These are phyloP conservation scores for Penicillium taxi DNA, from an alignment of 495 filamentous ascomycete species.

Conservation along the genomic window DNA sequence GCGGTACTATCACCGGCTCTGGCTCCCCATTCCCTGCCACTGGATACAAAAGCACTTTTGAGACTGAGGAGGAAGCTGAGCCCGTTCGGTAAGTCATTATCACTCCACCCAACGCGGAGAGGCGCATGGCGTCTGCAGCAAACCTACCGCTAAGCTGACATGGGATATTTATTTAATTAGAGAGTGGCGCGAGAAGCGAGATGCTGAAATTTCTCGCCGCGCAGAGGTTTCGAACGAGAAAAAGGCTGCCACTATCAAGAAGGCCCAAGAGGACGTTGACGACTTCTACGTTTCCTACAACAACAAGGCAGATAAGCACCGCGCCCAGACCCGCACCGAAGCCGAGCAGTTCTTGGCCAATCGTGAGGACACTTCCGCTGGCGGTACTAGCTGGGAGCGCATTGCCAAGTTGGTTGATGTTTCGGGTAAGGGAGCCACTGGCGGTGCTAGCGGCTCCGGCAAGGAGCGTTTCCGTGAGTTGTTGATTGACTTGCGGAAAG, in stretches of 20 bases:
- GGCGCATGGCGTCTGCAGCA: slow-evolving; percentile 7
- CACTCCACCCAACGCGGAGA: neutral
- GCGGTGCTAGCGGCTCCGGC: slow-evolving; percentile 76
- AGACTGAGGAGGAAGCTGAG: slow-evolving; percentile 72
- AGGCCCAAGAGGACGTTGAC: slow-evolving; percentile 83
- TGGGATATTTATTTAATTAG: slow-evolving; percentile 21
- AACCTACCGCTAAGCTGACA: neutral
- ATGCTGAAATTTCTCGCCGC: slow-evolving; percentile 65
- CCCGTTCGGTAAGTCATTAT: slow-evolving; percentile 55
- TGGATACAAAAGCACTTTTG: slow-evolving; percentile 41
- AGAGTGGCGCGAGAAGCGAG: slow-evolving; percentile 86
- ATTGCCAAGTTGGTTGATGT: slow-evolving; percentile 95
- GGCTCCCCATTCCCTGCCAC: slow-evolving; percentile 61
- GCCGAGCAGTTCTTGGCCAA: slow-evolving; percentile 88
- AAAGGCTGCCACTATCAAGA: slow-evolving; percentile 73
- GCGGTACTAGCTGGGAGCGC: slow-evolving; percentile 96
- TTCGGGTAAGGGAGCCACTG: slow-evolving; percentile 82
- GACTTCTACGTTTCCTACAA: slow-evolving; percentile 99
- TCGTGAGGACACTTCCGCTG: slow-evolving; percentile 83
- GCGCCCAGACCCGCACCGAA: slow-evolving; percentile 76
- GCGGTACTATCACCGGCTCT: slow-evolving; percentile 81
- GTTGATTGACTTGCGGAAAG: slow-evolving; percentile 79
- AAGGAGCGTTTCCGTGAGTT: slow-evolving; percentile 95
- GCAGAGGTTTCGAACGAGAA: slow-evolving; percentile 66
- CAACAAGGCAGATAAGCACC: slow-evolving; percentile 85